Base-by-base conservation (phyloP, 2,329 filamentous ascomycete genomes). In the Trichoderma sp. region DNA sequence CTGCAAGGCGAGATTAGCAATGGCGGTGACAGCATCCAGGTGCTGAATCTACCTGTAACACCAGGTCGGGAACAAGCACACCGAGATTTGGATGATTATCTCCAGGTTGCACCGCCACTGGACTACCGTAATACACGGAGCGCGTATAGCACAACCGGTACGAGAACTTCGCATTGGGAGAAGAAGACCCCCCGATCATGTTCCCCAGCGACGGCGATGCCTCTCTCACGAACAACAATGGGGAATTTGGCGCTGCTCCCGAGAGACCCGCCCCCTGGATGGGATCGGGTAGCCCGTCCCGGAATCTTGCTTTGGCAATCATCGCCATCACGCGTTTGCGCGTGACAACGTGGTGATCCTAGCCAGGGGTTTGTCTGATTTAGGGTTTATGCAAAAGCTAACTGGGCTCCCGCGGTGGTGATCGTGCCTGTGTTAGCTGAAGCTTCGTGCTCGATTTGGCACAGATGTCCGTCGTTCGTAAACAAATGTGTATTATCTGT, bases 1-100 rank as follows among this genome's bases (percentile, higher is more conserved):
- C 67, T 68, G 59, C 67, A 68, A 64, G 67, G 67, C 52, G 37
- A 53, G 24, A 49, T 62, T 56, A 49, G 29, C 21, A 49, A 24
- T 49, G n/a, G 47, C 21, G 47, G 47, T 49, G 47, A 24, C 21
- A 49, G 49, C 11, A 55, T 53, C 61, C 35, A 55, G n/a, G 35
- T 63, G 49, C 59, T 27, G 40, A 10, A 4, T 43, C 40, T 43
- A 43, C 19, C 40, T 43, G 55, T 52, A 47, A 52, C 56, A 60
- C 13, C 43, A 52, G n/a, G 10, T 29, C 21, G n/a, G 52, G 21
- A 62, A 35, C 60, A 35, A 11, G 29, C 37, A 53, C 47, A 64
- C 47, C 61, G 47, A 64, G 29, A 64, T 55, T 64, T 49, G 63
- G 47, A 40, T 65, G 52, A 16, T 40, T 27, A 49, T 59, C 43